Evolutionary conservation across 192 early-diverging fungal genomes (phyloP).

Genomic region (Helicostylum pulchrum): DNA sequence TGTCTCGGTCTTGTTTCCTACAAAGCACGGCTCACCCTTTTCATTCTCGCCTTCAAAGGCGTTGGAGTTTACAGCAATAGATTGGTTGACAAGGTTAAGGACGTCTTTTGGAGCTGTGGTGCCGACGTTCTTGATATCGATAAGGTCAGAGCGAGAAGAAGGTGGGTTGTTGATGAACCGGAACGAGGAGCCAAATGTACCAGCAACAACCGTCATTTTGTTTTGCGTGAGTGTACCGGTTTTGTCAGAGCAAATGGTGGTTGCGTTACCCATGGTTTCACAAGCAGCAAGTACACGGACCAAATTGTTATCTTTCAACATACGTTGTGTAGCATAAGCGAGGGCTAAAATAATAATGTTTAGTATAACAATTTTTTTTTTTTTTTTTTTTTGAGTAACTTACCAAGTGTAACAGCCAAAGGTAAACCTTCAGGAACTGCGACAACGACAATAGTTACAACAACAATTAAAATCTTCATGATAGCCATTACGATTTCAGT

Average conservation of each 20-base stretch:
- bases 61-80: conserved; percentile 81
- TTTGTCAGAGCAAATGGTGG: conserved; percentile 98
- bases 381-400: background rate
- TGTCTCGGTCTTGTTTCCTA: conserved; percentile 95
- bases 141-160: conserved; percentile 32
- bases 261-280: conserved; percentile 99
- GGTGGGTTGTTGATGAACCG: conserved; percentile 46
- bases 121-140: conserved; percentile 45
- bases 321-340: conserved; percentile 89
- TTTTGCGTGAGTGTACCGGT: conserved; percentile 99
- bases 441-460: conserved; percentile 93
- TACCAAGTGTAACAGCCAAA: conserved; percentile 87
- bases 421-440: conserved; percentile 98
- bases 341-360: conserved; percentile 53
- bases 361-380: conserved; percentile 7
- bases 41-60: conserved; percentile 63
- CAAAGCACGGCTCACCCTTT: conserved; percentile 56
- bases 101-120: conserved; percentile 34
- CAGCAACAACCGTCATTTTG: conserved; percentile 94
- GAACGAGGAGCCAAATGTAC: conserved; percentile 73
- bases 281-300: conserved; percentile 94
- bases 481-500: conserved; percentile 59
- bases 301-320: conserved; percentile 97
- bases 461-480: conserved; percentile 82
- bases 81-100: conserved; percentile 57